Conservation (phyloP, 257 asterid species). For the Solanum stenotomum region DNA sequence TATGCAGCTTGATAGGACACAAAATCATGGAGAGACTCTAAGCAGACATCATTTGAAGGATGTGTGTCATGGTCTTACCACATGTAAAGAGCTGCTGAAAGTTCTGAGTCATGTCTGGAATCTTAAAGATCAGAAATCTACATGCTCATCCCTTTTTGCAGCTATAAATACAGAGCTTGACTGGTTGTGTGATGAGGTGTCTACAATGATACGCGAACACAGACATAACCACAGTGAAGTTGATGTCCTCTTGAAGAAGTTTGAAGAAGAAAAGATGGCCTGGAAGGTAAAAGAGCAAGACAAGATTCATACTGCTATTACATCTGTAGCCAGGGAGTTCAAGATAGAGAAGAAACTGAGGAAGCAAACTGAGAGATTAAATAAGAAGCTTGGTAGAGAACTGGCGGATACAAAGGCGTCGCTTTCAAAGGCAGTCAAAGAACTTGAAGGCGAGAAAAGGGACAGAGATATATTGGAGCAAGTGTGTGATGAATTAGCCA, state of each 20-base stretch:
- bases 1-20: slow-evolving; percentile 44
- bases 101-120: slow-evolving; percentile 43
- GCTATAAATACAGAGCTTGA: slow-evolving; percentile 69
- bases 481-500: slow-evolving; percentile 77
- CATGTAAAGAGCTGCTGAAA: slow-evolving; percentile 67
- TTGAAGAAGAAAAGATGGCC: slow-evolving; percentile 55
- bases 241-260: slow-evolving; percentile 36
- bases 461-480: slow-evolving; percentile 70
- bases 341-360: slow-evolving; percentile 69
- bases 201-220: slow-evolving; percentile 49
- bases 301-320: slow-evolving; percentile 43
- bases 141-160: slow-evolving; percentile 53
- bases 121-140: slow-evolving; percentile 47
- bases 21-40: slow-evolving; percentile 26
- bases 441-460: slow-evolving; percentile 67
- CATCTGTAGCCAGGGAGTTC: slow-evolving; percentile 51
- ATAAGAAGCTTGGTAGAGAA: slow-evolving; percentile 81
- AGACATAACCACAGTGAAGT: slow-evolving; percentile 31
- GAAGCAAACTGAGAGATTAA: slow-evolving; percentile 76
- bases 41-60: slow-evolving; percentile 40
- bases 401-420: slow-evolving; percentile 55
- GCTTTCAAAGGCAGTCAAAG: slow-evolving; percentile 33
- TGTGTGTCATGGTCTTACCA: slow-evolving; percentile 52
- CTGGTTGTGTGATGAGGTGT: slow-evolving; percentile 35
- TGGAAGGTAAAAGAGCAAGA: slow-evolving; percentile 71